Conservation (phyloP, 306 rosid genomes). For the Betula pendula region DNA sequence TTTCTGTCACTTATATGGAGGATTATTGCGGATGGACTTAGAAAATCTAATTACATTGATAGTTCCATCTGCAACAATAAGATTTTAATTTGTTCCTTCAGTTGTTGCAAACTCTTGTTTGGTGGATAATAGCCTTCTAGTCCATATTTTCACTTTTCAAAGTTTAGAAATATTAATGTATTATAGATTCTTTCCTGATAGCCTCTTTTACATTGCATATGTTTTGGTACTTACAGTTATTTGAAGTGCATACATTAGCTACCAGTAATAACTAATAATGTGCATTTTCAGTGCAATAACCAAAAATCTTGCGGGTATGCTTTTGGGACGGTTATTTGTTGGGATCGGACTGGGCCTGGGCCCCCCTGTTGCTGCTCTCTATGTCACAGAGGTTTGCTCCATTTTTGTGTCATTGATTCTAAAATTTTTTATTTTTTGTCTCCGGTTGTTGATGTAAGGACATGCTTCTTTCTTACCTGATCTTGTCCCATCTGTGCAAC, state of each 20-base stretch:
- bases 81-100: constrained; percentile 7
- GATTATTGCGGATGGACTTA: constrained; percentile 1
- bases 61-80: constrained; percentile 7
- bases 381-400: constrained; percentile 76
- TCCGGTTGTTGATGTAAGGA: constrained; percentile 5
- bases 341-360: constrained; percentile 95
- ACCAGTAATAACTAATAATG: not conserved
- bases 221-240: not conserved
- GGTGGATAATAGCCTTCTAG: not conserved
- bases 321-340: constrained; percentile 87
- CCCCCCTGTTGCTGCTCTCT: constrained; percentile 84
- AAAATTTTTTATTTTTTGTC: constrained; percentile 27
- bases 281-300: constrained; percentile 76
- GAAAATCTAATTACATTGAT: constrained; percentile 5
- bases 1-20: constrained; percentile 2
- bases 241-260: not conserved
- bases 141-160: not conserved
- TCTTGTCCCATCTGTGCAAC: constrained; percentile 23
- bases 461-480: constrained; percentile 18
- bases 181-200: not conserved
- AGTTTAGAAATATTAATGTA: not conserved
- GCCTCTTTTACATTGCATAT: not conserved
- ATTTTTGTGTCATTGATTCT: constrained; percentile 21
- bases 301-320: constrained; percentile 91
- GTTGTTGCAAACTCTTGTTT: constrained; percentile 8